Conservation (phyloP, 176 grass and related monocot species). For the Otatea glauca region DNA sequence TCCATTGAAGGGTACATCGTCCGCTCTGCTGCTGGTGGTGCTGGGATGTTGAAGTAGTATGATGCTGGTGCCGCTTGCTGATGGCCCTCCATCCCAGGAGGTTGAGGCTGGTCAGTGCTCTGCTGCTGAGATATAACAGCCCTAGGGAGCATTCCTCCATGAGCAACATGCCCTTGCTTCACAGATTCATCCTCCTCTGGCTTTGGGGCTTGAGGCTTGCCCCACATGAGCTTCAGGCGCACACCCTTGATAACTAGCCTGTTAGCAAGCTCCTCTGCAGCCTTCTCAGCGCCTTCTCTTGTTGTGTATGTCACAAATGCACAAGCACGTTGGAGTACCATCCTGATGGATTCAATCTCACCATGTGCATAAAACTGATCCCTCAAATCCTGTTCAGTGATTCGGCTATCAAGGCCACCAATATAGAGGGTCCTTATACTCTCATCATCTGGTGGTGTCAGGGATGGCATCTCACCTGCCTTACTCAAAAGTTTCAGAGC, state of each 20-base stretch:
- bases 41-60: constrained; percentile 92
- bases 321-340: constrained; percentile 84
- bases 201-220: constrained; percentile 77
- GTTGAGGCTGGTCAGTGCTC: constrained; percentile 63
- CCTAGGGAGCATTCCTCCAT: constrained; percentile 86
- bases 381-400: constrained; percentile 86
- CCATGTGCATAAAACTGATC: constrained; percentile 95
- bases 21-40: constrained; percentile 55
- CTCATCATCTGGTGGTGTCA: constrained; percentile 87
- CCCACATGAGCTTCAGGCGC: constrained; percentile 98
- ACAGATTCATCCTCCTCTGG: constrained; percentile 64
- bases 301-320: constrained; percentile 94
- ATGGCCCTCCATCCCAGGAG: constrained; percentile 59
- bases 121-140: constrained; percentile 95
- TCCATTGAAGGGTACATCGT: constrained; percentile 91
- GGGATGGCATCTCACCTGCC: constrained; percentile 94
- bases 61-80: constrained; percentile 49
- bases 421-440: constrained; percentile 91
- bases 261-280: constrained; percentile 92
- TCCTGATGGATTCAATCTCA: constrained; percentile 95
- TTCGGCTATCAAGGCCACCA: constrained; percentile 75
- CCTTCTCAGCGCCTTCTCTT: constrained; percentile 83
- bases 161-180: constrained; percentile 68
- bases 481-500: constrained; percentile 85
- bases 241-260: constrained; percentile 93